These are phyloP conservation scores for Cercospora sp. DNA, from an alignment of 2,329 filamentous ascomycete genomes.

Conservation along the genomic window DNA sequence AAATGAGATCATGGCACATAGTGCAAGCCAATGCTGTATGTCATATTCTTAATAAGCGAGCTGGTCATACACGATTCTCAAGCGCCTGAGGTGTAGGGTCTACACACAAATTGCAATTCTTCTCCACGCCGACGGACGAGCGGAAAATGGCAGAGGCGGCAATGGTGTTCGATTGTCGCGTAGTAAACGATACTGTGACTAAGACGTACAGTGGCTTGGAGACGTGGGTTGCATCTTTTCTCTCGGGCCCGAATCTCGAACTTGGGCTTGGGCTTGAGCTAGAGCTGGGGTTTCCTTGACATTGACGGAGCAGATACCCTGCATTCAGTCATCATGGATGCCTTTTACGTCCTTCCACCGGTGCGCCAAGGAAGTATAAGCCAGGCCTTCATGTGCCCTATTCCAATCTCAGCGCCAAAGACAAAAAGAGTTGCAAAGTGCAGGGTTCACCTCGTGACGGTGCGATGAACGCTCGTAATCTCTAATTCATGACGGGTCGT, in stretches of 20 bases:
- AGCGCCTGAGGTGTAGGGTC: too few relatives aligned
- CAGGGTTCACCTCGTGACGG: not conserved
- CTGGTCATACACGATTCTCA: too few relatives aligned
- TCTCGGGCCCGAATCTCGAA: not conserved
- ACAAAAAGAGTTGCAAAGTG: not conserved
- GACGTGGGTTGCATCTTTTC: too few relatives aligned
- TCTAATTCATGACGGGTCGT: not conserved
- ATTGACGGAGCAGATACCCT: not conserved
- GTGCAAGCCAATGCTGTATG: not conserved
- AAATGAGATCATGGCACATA: not conserved
- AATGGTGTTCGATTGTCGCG: too few relatives aligned
- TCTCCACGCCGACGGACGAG: too few relatives aligned
- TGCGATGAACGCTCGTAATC: not conserved
- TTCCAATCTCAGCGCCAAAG: not conserved
- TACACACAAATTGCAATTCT: too few relatives aligned
- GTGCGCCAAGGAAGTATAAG: not conserved
- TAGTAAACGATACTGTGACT: too few relatives aligned
- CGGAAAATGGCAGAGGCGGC: too few relatives aligned
- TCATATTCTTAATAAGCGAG: too few relatives aligned
- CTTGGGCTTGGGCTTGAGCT: not conserved
- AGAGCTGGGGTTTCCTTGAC: not conserved
- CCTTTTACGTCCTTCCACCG: not conserved
- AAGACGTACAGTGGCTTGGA: too few relatives aligned
- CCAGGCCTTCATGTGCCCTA: not conserved
- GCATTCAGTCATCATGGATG: not conserved